Evolutionary conservation across 768 basidiomycete species (phyloP).

Genomic region (Mycena maculata): DNA sequence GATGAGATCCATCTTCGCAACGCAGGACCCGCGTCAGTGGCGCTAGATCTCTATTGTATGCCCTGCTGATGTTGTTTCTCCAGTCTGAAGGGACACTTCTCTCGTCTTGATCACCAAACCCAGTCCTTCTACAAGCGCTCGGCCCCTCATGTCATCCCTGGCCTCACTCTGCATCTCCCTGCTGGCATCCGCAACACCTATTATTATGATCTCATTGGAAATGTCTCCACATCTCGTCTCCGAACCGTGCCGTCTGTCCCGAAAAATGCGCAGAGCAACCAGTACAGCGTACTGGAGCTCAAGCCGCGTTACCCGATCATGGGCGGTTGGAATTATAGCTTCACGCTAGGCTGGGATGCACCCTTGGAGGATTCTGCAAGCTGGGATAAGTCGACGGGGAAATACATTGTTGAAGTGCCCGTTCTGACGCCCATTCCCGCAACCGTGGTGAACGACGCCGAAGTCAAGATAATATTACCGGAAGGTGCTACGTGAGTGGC

Average conservation of each 20-base stretch:
- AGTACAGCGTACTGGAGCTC: slow-evolving; percentile 81
- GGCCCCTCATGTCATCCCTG: slow-evolving; percentile 77
- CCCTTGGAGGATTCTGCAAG: slow-evolving; percentile 78
- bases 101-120: slow-evolving; percentile 87
- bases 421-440: slow-evolving; percentile 86
- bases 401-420: slow-evolving; percentile 83
- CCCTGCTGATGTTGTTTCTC: slow-evolving; percentile 11
- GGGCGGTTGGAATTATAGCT: slow-evolving; percentile 98
- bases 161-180: slow-evolving; percentile 84
- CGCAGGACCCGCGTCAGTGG: slow-evolving; percentile 86
- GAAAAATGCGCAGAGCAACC: slow-evolving; percentile 62
- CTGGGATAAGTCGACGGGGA: slow-evolving; percentile 70
- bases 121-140: slow-evolving; percentile 76
- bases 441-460: slow-evolving; percentile 83
- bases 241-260: slow-evolving; percentile 74
- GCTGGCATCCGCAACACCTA: slow-evolving; percentile 85
- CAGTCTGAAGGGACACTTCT: slow-evolving; percentile 96
- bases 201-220: slow-evolving; percentile 93
- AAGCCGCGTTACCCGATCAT: slow-evolving; percentile 91
- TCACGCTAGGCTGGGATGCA: slow-evolving; percentile 95
- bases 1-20: slow-evolving; percentile 90
- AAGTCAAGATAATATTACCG: slow-evolving; percentile 85
- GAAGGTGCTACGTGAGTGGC: slow-evolving; percentile 92
- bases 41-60: background rate
- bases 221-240: slow-evolving; percentile 94